A percentile compares a stretch with the other conserved stretches of the same genome.
Conservation (phyloP, 106 monocot genomes). For the Dioscorea alata region DNA sequence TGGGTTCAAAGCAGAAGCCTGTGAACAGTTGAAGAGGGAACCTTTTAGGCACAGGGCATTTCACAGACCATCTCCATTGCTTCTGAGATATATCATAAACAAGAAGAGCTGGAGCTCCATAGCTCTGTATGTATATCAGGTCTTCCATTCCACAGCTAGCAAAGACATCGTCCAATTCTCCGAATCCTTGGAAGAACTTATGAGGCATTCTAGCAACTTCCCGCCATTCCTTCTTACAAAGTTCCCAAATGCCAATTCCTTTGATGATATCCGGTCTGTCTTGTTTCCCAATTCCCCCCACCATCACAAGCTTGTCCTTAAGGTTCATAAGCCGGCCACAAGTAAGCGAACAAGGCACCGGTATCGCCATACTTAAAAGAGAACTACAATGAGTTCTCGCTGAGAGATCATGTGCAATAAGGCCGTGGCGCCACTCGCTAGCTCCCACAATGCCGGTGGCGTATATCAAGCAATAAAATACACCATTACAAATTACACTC, state of each 20-base stretch:
- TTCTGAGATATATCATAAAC: slow-evolving; percentile 62
- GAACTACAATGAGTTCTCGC: slow-evolving; percentile 13
- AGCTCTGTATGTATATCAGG: slow-evolving; percentile 74
- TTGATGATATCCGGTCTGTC: slow-evolving; percentile 79
- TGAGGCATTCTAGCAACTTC: slow-evolving; percentile 88
- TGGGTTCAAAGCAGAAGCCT: slow-evolving; percentile 83
- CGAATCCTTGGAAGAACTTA: slow-evolving; percentile 78
- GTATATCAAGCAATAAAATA: slow-evolving; percentile 66
- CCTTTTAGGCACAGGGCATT: slow-evolving; percentile 65
- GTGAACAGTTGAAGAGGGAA: slow-evolving; percentile 86
- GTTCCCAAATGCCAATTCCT: slow-evolving; percentile 94
- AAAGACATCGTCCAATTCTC: slow-evolving; percentile 86
- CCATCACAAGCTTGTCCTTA: slow-evolving; percentile 69
- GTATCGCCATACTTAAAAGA: slow-evolving; percentile 30
- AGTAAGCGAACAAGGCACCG: slow-evolving; percentile 55
- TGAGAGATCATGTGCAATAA: slow-evolving; percentile 50
- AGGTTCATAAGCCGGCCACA: slow-evolving; percentile 81
- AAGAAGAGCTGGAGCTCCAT: slow-evolving; percentile 60
- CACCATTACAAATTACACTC: slow-evolving; percentile 63
- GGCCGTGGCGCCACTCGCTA: slow-evolving; percentile 35
- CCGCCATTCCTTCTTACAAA: slow-evolving; percentile 47
- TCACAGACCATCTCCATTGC: slow-evolving; percentile 76
- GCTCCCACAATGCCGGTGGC: slow-evolving; percentile 25
- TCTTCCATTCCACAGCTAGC: slow-evolving; percentile 67
- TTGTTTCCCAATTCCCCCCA: slow-evolving; percentile 79